These are phyloP conservation scores for Arthroderma sp. DNA, from an alignment of 2,329 filamentous ascomycete species.

Conservation along the genomic window DNA sequence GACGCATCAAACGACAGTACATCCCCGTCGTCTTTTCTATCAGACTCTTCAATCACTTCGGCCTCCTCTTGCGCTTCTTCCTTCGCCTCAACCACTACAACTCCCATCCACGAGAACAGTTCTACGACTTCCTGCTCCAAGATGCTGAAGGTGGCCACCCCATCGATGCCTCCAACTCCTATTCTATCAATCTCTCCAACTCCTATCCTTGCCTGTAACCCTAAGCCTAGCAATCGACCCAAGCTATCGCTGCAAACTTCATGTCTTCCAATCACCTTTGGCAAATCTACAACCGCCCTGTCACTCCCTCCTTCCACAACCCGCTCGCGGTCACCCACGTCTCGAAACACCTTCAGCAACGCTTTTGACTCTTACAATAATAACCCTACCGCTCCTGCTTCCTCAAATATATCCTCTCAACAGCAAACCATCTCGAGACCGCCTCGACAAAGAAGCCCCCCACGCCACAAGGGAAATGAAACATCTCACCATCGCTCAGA, in stretches of 20 bases:
- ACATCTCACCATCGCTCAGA: slow-evolving; percentile 5
- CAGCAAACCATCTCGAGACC: too few species aligned
- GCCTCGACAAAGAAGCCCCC: slow-evolving; percentile 1
- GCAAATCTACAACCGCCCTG: slow-evolving; percentile 40
- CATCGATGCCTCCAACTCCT: slow-evolving; percentile 9
- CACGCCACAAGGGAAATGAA: not conserved
- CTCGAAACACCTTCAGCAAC: slow-evolving; percentile 49
- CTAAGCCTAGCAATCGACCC: slow-evolving; percentile 29
- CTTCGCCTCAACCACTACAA: not conserved
- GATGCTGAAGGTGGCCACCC: slow-evolving; percentile 7
- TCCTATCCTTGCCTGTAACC: slow-evolving; percentile 6
- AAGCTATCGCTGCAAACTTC: slow-evolving; percentile 50
- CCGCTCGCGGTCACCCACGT: slow-evolving; percentile 41
- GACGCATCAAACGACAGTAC: not conserved
- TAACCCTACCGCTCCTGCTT: slow-evolving; percentile 18
- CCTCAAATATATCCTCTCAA: not conserved
- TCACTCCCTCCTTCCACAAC: slow-evolving; percentile 39
- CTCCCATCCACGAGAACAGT: too few species aligned
- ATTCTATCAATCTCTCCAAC: slow-evolving; percentile 1
- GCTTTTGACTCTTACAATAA: slow-evolving; percentile 36
- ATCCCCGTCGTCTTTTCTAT: not conserved
- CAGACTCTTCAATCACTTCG: not conserved
- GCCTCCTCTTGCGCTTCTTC: slow-evolving; percentile 1
- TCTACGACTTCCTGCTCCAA: not conserved
- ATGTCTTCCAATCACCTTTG: slow-evolving; percentile 37